These are phyloP conservation scores for Eucalyptus regnans DNA, from an alignment of 345 rosid genomes.

Conservation along the genomic window DNA sequence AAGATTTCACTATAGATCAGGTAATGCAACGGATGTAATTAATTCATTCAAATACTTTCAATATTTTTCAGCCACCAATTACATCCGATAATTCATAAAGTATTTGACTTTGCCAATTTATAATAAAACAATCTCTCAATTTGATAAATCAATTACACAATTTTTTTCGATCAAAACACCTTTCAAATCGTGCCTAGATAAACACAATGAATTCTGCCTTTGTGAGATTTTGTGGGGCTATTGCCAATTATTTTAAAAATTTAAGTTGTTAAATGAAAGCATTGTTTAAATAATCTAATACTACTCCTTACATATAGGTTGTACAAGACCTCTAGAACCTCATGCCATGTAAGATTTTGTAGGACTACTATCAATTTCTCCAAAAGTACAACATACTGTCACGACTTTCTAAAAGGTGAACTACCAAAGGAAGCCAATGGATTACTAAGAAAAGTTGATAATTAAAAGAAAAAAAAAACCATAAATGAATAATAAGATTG, in stretches of 20 bases:
- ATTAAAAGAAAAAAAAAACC: neutral
- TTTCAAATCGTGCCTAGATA: neutral
- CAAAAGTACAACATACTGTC: neutral
- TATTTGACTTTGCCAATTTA: neutral
- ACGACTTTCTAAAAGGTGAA: neutral
- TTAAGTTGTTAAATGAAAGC: too few species aligned
- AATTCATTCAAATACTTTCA: neutral
- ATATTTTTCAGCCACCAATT: neutral
- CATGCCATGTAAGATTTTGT: accelerated
- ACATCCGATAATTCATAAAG: neutral
- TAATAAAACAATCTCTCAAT: neutral
- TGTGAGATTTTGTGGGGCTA: neutral
- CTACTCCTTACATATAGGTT: neutral
- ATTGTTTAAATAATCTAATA: neutral
- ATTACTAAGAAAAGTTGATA: neutral
- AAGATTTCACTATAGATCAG: neutral
- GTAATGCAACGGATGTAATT: neutral
- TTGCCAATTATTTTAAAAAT: too few species aligned
- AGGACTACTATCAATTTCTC: neutral
- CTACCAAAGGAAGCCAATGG: neutral
- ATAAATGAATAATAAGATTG: neutral
- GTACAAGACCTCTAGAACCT: neutral
- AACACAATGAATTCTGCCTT: neutral
- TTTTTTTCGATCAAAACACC: neutral
- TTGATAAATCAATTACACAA: neutral